Base-by-base conservation (phyloP, 129 eudicot species). In the Tagetes erecta region DNA sequence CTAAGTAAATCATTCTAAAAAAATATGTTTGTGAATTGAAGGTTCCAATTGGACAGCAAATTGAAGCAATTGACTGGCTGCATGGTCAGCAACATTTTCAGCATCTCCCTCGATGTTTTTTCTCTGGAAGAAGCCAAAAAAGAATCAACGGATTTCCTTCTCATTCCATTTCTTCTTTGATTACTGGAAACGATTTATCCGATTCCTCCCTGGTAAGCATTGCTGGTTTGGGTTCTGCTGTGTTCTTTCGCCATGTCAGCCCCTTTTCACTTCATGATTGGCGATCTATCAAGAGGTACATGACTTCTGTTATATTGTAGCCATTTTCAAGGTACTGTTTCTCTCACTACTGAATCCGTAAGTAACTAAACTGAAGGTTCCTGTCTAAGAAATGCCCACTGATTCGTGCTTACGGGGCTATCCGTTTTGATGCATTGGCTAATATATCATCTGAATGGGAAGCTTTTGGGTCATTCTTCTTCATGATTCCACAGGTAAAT, bases 361-460 rank as follows among this genome's bases (percentile, higher is more conserved):
- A 14, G 72, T 52, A 3, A 31, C 73, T 64, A 58, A 53, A 64
- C 5, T 73, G 55, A 57, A 95, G 99, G 90, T 95, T 95, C 73
- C 84, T 95, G 11, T 95, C 99, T 53, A 84, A 88, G 87, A 87
- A 78, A 13, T 95, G 96, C 67, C 97, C 99, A 7, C 50, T 91
- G 81, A 87, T 95, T 67, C 97, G 97, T 68, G 99, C 97, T 80
- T 95, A 95, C 76, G 99, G 99, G 37, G 97, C 92, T 51, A 95
- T 95, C 62, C 96, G 99, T 63, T 95, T 95, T 77, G 99, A 95
- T 82, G 88, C 90, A 42, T 82, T 77, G 81, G 86, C 90, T 70
- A 53, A 80, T 30, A 81, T 87, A 58, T 80, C 97, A 34, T 67
- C 88, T 57, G 97, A 95, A 80, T 95, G 99, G 99, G 84, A 83